A percentile compares a stretch with the other conserved stretches of the same genome.
Conservation (phyloP, 129 eudicot species). For the Flaveria linearis region DNA sequence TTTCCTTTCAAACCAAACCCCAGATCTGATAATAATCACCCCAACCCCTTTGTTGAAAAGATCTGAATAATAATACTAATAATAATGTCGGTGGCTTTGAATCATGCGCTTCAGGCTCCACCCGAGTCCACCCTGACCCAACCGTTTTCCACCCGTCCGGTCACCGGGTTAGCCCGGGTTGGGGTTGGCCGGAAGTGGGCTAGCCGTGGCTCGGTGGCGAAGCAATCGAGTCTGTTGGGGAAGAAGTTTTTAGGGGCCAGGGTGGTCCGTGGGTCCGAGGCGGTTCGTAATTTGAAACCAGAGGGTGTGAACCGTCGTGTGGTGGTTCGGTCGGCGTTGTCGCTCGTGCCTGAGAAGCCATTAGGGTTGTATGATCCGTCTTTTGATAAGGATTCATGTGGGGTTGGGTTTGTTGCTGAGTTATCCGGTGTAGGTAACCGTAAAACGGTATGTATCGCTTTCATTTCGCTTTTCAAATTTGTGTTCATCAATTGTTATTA, state of each 20-base stretch:
- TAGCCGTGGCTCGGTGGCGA: slow-evolving; percentile 33
- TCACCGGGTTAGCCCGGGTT: slow-evolving; percentile 28
- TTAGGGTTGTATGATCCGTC: slow-evolving; percentile 85
- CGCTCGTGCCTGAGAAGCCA: slow-evolving; percentile 92
- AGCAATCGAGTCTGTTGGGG: slow-evolving; percentile 42
- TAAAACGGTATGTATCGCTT: slow-evolving; percentile 62
- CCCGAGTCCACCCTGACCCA: slow-evolving; percentile 4
- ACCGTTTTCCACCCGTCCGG: background rate
- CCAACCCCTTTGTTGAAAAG: background rate
- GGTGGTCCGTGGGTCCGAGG: slow-evolving; percentile 36
- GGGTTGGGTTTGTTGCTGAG: slow-evolving; percentile 98
- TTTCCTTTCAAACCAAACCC: background rate
- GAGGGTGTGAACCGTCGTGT: slow-evolving; percentile 63
- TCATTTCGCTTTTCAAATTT: background rate
- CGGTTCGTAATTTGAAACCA: slow-evolving; percentile 48
- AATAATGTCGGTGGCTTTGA: slow-evolving; percentile 69
- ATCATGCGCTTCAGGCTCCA: slow-evolving; percentile 42
- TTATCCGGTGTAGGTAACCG: slow-evolving; percentile 83
- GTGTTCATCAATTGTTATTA: background rate
- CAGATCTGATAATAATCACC: slow-evolving; percentile 24
- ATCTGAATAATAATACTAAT: slow-evolving; percentile 21
- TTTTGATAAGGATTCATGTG: slow-evolving; percentile 92
- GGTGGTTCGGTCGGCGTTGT: slow-evolving; percentile 62
- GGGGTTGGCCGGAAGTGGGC: slow-evolving; percentile 22
- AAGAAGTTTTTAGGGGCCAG: slow-evolving; percentile 45